These are phyloP conservation scores for Boletus barrowsii DNA, from an alignment of 768 basidiomycete genomes.

Conservation along the genomic window DNA sequence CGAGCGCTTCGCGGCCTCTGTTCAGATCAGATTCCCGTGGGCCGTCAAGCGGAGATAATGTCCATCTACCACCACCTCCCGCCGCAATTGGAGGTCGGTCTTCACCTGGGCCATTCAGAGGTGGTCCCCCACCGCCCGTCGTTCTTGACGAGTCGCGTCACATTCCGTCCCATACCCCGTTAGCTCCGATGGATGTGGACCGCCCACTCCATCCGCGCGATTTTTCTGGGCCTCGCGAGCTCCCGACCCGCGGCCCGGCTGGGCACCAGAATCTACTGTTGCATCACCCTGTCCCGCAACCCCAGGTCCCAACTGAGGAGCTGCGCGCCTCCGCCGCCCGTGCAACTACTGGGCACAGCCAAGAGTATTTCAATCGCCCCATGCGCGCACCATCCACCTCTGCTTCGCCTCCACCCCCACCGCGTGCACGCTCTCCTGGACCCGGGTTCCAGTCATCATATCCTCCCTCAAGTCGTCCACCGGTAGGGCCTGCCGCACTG, in stretches of 20 bases:
- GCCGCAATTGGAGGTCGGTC: slow-evolving; percentile 45
- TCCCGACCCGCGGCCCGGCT: slow-evolving; percentile 46
- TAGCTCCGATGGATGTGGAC: slow-evolving; percentile 78
- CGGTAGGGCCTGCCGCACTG: slow-evolving; percentile 51
- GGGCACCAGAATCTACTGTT: slow-evolving; percentile 57
- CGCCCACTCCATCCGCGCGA: slow-evolving; percentile 56
- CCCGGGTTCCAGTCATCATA: slow-evolving; percentile 48
- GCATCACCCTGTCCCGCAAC: slow-evolving; percentile 67
- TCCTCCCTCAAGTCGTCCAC: slow-evolving; percentile 44
- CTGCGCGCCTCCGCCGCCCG: slow-evolving; percentile 40
- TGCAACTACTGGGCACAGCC: slow-evolving; percentile 41
- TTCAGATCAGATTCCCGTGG: slow-evolving; percentile 71
- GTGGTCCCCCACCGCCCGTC: slow-evolving; percentile 80
- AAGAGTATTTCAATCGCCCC: slow-evolving; percentile 55
- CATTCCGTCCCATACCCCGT: slow-evolving; percentile 58
- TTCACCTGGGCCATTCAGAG: slow-evolving; percentile 74
- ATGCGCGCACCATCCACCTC: slow-evolving; percentile 57
- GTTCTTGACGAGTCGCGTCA: slow-evolving; percentile 76
- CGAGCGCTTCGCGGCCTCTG: slow-evolving; percentile 35
- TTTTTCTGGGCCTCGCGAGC: slow-evolving; percentile 49
- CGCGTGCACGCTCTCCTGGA: slow-evolving; percentile 50
- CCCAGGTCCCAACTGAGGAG: slow-evolving; percentile 51
- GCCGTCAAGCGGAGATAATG: slow-evolving; percentile 36
- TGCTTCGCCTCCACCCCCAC: slow-evolving; percentile 54
- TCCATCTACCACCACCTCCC: slow-evolving; percentile 60